Evolutionary conservation across 441 rosid genomes (phyloP).

Genomic region (Corymbia citriodora): DNA sequence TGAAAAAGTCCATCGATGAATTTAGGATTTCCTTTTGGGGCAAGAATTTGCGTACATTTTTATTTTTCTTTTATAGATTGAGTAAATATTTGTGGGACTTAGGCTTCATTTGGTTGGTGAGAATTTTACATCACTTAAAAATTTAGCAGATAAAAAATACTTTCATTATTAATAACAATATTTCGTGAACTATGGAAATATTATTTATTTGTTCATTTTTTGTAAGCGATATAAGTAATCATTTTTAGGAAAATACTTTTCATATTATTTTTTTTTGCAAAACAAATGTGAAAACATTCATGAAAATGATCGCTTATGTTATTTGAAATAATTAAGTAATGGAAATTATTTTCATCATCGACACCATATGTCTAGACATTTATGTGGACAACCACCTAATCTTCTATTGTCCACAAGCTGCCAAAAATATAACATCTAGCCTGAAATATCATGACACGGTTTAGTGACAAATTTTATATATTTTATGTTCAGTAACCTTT

Average conservation of each 20-base stretch:
- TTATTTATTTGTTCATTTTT: no score
- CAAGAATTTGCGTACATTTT: background rate
- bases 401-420: background rate
- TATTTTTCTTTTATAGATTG: fast-evolving
- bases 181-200: no score
- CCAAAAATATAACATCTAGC: background rate
- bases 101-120: fast-evolving
- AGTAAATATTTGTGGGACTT: background rate
- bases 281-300: no score
- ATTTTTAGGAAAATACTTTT: no score
- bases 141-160: no score
- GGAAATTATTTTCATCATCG: background rate
- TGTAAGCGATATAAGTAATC: no score
- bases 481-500: background rate
- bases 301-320: fast-evolving
- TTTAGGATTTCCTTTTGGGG: background rate
- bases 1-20: background rate
- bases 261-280: background rate
- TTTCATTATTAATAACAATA: no score
- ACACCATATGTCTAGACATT: background rate
- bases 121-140: no score
- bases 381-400: background rate
- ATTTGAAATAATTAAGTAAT: no score
- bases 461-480: background rate
- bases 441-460: background rate